Evolutionary conservation across 148 eudicot genomes (phyloP).

Genomic region (Polygonum aviculare): DNA sequence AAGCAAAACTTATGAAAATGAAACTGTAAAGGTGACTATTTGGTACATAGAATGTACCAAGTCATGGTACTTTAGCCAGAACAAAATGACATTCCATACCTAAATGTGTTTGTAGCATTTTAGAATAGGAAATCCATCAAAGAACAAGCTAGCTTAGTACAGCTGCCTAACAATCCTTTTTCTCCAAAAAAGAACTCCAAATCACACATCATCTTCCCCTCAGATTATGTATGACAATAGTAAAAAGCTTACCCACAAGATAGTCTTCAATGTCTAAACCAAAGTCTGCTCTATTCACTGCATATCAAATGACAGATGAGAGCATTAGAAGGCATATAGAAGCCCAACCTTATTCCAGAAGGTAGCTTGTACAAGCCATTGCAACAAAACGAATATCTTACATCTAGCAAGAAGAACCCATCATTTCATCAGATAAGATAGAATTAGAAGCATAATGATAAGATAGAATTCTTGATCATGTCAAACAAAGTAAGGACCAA

Average conservation of each 20-base stretch:
- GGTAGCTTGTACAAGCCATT: neutral
- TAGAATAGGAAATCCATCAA: neutral
- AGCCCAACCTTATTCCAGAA: neutral
- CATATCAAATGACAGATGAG: conserved; percentile 13
- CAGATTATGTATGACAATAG: neutral
- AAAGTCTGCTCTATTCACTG: conserved; percentile 73
- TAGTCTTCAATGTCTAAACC: conserved; percentile 90
- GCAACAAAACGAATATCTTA: neutral
- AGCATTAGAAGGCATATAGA: neutral
- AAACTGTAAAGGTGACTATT: neutral
- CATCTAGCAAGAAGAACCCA: neutral
- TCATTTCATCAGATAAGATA: neutral
- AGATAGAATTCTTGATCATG: neutral
- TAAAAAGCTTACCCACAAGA: conserved; percentile 69
- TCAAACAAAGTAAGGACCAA: neutral
- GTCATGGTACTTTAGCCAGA: neutral
- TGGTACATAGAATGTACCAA: neutral
- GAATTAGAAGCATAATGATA: neutral
- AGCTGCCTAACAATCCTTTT: neutral
- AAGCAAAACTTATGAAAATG: neutral
- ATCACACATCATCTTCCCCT: neutral
- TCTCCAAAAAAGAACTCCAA: neutral
- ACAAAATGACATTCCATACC: neutral
- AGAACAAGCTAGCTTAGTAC: neutral
- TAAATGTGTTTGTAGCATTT: neutral